Conservation (phyloP, 2,329 filamentous ascomycete genomes). For the Sclerotinia minor region DNA sequence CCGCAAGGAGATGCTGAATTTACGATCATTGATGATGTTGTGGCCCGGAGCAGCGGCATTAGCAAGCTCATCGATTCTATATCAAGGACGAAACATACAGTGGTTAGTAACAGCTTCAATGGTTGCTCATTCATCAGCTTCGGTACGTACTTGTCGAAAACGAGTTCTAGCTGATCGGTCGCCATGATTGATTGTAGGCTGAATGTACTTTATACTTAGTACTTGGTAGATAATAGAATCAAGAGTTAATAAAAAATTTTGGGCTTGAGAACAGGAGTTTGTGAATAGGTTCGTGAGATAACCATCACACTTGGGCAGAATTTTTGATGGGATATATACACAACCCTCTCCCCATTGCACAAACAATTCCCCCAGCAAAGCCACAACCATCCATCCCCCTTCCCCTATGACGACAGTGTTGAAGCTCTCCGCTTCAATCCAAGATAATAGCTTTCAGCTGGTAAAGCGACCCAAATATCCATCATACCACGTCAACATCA, state of each 20-base stretch:
- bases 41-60: not conserved
- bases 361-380: not conserved
- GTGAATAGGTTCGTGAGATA: not conserved
- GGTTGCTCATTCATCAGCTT: too few species aligned
- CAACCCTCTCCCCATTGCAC: not conserved
- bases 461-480: not conserved
- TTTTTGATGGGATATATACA: not conserved
- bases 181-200: not conserved
- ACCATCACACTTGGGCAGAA: not conserved
- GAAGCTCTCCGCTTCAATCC: too few species aligned
- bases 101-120: too few species aligned
- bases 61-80: conserved; percentile 12
- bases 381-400: not conserved
- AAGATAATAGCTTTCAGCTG: not conserved
- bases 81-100: not conserved
- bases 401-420: not conserved
- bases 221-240: not conserved
- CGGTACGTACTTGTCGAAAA: conserved; percentile 3
- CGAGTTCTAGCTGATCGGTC: not conserved
- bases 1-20: not conserved
- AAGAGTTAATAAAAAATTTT: not conserved
- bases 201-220: not conserved
- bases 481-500: not conserved
- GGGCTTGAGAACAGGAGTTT: not conserved
- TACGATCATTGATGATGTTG: conserved; percentile 7